Base-by-base conservation (phyloP, 169 alveolate genomes). In the Plasmodium berghei region DNA sequence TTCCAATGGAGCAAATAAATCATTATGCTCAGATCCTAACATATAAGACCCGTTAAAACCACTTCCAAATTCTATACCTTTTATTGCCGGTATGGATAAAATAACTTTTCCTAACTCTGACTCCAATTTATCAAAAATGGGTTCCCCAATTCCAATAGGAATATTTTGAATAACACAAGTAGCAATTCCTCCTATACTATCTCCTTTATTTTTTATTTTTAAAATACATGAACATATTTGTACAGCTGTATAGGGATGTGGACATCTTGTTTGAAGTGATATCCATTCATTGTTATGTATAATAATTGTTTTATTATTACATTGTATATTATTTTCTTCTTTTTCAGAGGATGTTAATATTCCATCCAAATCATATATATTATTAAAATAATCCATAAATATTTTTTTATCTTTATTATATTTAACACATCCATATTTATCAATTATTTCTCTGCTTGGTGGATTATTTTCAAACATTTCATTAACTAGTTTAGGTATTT, bases 1-100 rank as follows among this genome's bases (percentile, higher is more conserved):
- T 12, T 22, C 20, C 45, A 74, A 18, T 1, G 73, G 45, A 9
- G 22, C 14, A 49, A 74, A 74, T 16, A 74, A 54, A 62, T 74
- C 88, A 40, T 74, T 74, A 74, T 74, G 88, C 5, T 46, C 69
- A 18, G 88, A 74, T 18, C 88, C 73, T 9, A 74, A 63, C 88
- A 74, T 74, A 54, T 74, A 74, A 1, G 73, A 18, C 0, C 73
- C 88, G 10, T 62, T 34, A 67, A 74, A 74, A 1, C 88, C 88
- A n/a, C 42, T 74, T 1, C 88, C 88, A 48, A 74, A 74, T 62
- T 74, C 88, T 26, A 74, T 61, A 26, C 88, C 73, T 54, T 74
- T 74, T 22, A 74, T 49, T 20, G 73, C 88, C 46, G 73, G 88
- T 14, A 74, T 74, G 42, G 88, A 74, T 61, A 74, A 64, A 74